phyloP scores from a whole-genome alignment of 345 rosid species.

The Pistacia integerrima region DNA sequence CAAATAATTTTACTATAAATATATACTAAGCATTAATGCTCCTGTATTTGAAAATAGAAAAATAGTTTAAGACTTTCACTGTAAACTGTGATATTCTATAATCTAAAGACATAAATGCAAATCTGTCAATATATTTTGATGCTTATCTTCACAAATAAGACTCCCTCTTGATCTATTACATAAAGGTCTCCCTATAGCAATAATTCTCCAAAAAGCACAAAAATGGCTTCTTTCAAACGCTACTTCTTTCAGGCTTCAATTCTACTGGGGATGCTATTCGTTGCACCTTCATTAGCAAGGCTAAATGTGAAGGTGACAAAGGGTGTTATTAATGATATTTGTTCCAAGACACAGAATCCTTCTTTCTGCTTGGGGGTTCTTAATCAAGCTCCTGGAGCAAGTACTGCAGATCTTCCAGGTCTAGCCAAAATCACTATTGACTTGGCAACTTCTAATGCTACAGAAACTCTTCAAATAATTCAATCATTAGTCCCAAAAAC shows the following conservation, averaged over 20 bases:
- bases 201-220: background rate
- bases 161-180: background rate
- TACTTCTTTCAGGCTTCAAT: background rate
- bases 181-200: background rate
- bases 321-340: background rate
- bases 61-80: too few species aligned
- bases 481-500: background rate
- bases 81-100: too few species aligned
- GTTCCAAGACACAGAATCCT: background rate
- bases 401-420: background rate
- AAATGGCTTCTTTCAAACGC: background rate
- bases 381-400: constrained; percentile 10
- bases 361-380: constrained; percentile 14
- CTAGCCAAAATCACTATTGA: constrained; percentile 8
- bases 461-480: background rate
- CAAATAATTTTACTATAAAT: too few species aligned
- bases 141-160: too few species aligned
- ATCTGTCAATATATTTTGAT: too few species aligned
- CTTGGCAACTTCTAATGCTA: background rate
- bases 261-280: background rate
- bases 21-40: too few species aligned
- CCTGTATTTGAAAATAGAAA: too few species aligned
- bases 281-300: constrained; percentile 3
- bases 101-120: too few species aligned
- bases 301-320: background rate